Conservation (phyloP, 179 eudicot species). For the Silene coronaria region DNA sequence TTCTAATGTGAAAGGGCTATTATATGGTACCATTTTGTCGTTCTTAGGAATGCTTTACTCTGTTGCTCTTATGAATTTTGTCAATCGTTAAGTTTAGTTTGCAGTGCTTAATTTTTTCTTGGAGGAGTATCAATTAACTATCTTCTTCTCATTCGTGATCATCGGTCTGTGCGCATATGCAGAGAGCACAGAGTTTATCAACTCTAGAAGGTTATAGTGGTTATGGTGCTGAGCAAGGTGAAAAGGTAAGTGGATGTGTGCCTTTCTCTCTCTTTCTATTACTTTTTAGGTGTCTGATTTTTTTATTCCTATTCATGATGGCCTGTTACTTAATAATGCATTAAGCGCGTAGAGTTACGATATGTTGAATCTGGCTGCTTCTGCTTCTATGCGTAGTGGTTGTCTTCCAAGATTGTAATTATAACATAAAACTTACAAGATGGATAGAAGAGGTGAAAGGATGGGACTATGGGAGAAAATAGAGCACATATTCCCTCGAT, state of each 20-base stretch:
- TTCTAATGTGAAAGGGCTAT: neutral
- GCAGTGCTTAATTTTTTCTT: neutral
- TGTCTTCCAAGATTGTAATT: neutral
- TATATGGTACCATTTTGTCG: neutral
- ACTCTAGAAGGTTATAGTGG: constrained; percentile 81
- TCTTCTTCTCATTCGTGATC: neutral
- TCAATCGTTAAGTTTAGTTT: neutral
- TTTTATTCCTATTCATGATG: neutral
- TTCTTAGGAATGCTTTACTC: neutral
- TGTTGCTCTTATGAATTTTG: neutral
- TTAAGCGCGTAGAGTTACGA: too few relatives aligned
- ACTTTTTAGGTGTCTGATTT: neutral
- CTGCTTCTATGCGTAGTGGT: too few relatives aligned
- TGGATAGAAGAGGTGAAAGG: neutral
- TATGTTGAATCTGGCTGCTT: too few relatives aligned
- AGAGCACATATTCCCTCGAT: neutral
- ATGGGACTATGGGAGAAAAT: neutral
- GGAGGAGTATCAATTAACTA: neutral
- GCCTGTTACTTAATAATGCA: neutral
- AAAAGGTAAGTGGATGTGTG: constrained; percentile 43
- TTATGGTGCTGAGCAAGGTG: constrained; percentile 97
- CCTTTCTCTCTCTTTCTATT: neutral
- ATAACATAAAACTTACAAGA: neutral
- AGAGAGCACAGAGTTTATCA: constrained; percentile 67
- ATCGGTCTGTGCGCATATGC: constrained; percentile 12